Evolutionary conservation across 306 rosid species (phyloP).

Genomic region (Acmispon strigosus): DNA sequence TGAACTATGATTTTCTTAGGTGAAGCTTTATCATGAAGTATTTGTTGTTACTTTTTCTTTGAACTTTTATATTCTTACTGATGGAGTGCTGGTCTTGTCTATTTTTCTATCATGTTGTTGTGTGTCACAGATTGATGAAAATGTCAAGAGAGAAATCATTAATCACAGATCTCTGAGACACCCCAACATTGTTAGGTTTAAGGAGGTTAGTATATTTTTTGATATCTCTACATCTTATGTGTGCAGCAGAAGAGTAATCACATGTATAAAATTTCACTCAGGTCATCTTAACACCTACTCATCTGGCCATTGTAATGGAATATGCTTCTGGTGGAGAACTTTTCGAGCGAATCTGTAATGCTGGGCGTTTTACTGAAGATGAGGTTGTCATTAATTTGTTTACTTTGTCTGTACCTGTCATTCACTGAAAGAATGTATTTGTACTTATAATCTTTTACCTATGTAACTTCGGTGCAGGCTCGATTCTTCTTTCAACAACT

Average conservation of each 20-base stretch:
- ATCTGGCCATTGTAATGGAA: slow-evolving; percentile 93
- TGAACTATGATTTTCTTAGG: neutral
- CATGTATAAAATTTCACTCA: slow-evolving; percentile 10
- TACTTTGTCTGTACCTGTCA: neutral
- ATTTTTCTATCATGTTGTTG: neutral
- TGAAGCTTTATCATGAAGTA: neutral
- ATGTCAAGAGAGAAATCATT: slow-evolving; percentile 91
- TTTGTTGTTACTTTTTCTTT: neutral
- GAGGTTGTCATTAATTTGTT: slow-evolving; percentile 47
- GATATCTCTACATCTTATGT: neutral
- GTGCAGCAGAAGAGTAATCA: neutral
- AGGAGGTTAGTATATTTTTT: slow-evolving; percentile 57
- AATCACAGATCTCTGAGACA: slow-evolving; percentile 96
- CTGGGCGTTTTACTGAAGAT: slow-evolving; percentile 77
- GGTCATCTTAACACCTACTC: slow-evolving; percentile 90
- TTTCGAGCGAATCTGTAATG: slow-evolving; percentile 65
- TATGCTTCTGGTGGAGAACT: slow-evolving; percentile 97
- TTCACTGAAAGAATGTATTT: neutral
- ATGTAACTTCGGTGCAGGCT: slow-evolving; percentile 51
- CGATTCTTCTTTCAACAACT: slow-evolving; percentile 99
- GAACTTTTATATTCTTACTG: neutral
- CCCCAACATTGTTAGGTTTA: slow-evolving; percentile 90
- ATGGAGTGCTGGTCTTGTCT: neutral
- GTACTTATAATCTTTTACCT: neutral
- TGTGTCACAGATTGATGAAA: slow-evolving; percentile 81